Evolutionary conservation across 176 grass and related monocot genomes (phyloP), one percentile per base, ranked within the genome.

Genomic region (Ananas comosus): DNA sequence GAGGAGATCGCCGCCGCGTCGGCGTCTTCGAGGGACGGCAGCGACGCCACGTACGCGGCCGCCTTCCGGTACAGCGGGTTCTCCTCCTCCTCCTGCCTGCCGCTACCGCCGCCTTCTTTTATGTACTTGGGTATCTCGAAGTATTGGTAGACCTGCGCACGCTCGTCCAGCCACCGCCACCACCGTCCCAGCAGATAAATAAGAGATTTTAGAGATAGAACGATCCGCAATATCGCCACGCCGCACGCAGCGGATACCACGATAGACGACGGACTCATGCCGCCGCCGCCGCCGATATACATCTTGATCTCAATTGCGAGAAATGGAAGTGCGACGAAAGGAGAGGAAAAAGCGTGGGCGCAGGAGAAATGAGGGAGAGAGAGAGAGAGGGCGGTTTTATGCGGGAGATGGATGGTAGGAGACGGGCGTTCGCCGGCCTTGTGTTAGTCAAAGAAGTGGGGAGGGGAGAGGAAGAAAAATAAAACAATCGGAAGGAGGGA

Each of bases 121-220:
- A 17, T 72, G 66, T 51, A 81, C n/a, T 83, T 83, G 0, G 85
- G 83, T 72, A 96, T 85, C 74, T 86, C 75, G 61, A 86, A 85
- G 71, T 80, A 80, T 69, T 96, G 88, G 78, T 91, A 96, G 61
- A 49, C 83, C 78, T 96, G 92, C 42, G 85, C 72, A 50, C 61
- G 76, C 51, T 91, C 88, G 74, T 88, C 92, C 33, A 73, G 28
- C 78, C 80, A 88, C 3, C 78, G 69, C 92, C 92, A 92, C 4
- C 81, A 67, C 0, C 86, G 83, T 0, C 70, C 70, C 17, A 87
- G 18, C 1, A 48, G 68, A 64, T 89, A 77, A 0, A 87, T 3
- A 27, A 79, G 72, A 0, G 89, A 83, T 49, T 81, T 92, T 80
- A 76, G 76, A 0, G 93, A 96, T 2, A 96, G 81, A 11, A 84